These are phyloP conservation scores for Bimuria novae-zelandiae DNA, from an alignment of 2,329 filamentous ascomycete genomes.

Conservation along the genomic window DNA sequence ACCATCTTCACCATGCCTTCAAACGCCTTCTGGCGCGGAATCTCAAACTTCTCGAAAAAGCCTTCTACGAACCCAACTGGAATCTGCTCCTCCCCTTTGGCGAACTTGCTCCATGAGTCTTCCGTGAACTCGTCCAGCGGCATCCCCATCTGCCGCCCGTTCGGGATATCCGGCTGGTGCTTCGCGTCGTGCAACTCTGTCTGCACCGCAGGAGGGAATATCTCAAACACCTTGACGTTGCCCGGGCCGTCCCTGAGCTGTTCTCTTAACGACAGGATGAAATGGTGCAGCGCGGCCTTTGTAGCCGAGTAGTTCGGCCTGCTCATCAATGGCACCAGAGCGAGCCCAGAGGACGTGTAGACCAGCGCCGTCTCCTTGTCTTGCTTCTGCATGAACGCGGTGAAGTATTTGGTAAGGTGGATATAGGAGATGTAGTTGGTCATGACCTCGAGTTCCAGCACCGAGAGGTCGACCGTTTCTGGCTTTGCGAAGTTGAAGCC, in stretches of 20 bases:
- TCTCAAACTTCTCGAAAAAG: constrained; percentile 54
- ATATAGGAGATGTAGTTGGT: constrained; percentile 58
- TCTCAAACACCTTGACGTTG: constrained; percentile 59
- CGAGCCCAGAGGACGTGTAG: constrained; percentile 57
- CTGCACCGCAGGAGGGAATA: constrained; percentile 61
- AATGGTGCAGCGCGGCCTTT: constrained; percentile 61
- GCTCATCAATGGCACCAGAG: constrained; percentile 53
- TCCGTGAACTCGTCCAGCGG: constrained; percentile 58
- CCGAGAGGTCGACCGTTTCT: constrained; percentile 51
- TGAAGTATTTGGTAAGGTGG: constrained; percentile 55
- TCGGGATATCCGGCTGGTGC: constrained; percentile 59
- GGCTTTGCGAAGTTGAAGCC: constrained; percentile 56
- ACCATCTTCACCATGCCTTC: constrained; percentile 24
- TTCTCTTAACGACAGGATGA: constrained; percentile 56
- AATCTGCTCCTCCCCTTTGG: constrained; percentile 57
- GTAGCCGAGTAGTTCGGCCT: constrained; percentile 60
- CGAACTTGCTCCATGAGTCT: constrained; percentile 54
- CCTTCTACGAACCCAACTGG: constrained; percentile 52
- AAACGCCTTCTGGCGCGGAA: constrained; percentile 51
- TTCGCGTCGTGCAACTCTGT: constrained; percentile 61
- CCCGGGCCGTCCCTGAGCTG: constrained; percentile 53
- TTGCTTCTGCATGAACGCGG: constrained; percentile 55
- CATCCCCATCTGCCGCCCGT: constrained; percentile 58
- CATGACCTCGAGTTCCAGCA: constrained; percentile 52
- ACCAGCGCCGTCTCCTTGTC: constrained; percentile 49